These are phyloP conservation scores for cucumber (Cucumis sativus) DNA, from an alignment of 306 rosid genomes.

Conservation along the genomic window DNA sequence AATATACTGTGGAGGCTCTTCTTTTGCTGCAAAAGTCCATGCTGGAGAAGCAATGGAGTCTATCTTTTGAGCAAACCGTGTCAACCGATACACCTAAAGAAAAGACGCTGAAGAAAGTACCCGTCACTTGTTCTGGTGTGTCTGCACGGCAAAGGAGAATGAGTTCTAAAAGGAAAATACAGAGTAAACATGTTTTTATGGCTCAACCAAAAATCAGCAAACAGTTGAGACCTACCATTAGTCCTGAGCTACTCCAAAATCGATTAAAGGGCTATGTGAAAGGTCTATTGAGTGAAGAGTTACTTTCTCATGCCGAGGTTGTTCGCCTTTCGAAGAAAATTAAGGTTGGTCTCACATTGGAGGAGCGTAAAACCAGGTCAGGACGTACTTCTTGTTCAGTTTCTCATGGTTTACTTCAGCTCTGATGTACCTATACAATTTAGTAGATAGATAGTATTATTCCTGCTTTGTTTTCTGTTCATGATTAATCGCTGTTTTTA, in stretches of 20 bases:
- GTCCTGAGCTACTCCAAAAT: conserved; percentile 41
- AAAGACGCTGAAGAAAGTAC: conserved; percentile 23
- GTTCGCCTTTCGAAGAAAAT: conserved; percentile 67
- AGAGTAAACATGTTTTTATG: conserved; percentile 15
- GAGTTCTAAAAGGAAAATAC: conserved; percentile 30
- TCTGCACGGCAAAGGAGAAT: conserved; percentile 95
- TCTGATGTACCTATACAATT: neutral
- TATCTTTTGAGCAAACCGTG: conserved; percentile 44
- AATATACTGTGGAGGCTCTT: conserved; percentile 64
- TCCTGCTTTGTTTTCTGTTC: neutral
- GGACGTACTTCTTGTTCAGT: neutral
- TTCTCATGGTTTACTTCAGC: neutral
- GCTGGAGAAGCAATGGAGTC: conserved; percentile 96
- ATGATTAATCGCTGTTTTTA: neutral
- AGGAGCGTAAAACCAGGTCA: conserved; percentile 70
- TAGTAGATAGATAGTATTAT: neutral
- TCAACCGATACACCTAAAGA: conserved; percentile 14
- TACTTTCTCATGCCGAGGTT: conserved; percentile 87
- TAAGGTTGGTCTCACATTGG: conserved; percentile 64
- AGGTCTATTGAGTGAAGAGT: conserved; percentile 53
- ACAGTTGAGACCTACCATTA: conserved; percentile 29
- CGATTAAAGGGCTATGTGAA: conserved; percentile 64
- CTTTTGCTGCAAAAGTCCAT: conserved; percentile 85
- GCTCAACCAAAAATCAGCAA: conserved; percentile 26
- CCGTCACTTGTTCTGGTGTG: conserved; percentile 83